Evolutionary conservation across 2,329 filamentous ascomycete genomes (phyloP), one percentile per base, ranked within the genome.

Genomic region (Pezicula rhizophila): DNA sequence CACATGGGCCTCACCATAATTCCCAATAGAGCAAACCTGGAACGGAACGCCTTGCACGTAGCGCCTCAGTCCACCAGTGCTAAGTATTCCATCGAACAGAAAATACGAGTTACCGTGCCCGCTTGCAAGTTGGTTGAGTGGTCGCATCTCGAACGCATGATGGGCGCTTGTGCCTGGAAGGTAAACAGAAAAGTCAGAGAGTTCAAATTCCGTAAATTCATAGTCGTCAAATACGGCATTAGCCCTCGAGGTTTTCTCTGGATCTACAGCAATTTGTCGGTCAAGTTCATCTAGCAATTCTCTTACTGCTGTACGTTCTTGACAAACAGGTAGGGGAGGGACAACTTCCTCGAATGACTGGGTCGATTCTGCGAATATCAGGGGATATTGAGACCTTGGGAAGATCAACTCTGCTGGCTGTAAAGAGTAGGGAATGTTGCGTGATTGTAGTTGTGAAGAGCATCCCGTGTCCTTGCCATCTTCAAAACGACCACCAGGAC

Each of bases 61-160:
- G 37, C 34, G 55, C 3, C 46, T 62, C 17, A 28, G 48, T 1
- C 65, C 57, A 0, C 74, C 75, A 3, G 70, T 49, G 8, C 70
- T 74, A 0, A 90, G 61, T 0, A 77, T 60, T 0, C 85, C 85
- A 54, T 87, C 80, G 34, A 88, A 79, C 41, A 70, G 78, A 46
- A 80, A 73, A 4, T 52, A 58, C 14, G 60, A 62, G 35, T 64
- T 66, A 0, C 61, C 68, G 0, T 56, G 62, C 14, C 63, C 65
- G 1, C 68, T 70, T 3, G 71, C 65, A 0, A 85, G 67, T 8
- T 76, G 65, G 18, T 85, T 73, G 0, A 86, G 64, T 0, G 78
- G 67, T 5, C 73, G 67, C 60, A 87, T 71, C 52, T 85, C 79
- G 43, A 66, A 60, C 0, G 66, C 64, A 46, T 73, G 70, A 0